Evolutionary conservation across 805 yeast genomes (phyloP).

Genomic region (Starmerella floricola): DNA sequence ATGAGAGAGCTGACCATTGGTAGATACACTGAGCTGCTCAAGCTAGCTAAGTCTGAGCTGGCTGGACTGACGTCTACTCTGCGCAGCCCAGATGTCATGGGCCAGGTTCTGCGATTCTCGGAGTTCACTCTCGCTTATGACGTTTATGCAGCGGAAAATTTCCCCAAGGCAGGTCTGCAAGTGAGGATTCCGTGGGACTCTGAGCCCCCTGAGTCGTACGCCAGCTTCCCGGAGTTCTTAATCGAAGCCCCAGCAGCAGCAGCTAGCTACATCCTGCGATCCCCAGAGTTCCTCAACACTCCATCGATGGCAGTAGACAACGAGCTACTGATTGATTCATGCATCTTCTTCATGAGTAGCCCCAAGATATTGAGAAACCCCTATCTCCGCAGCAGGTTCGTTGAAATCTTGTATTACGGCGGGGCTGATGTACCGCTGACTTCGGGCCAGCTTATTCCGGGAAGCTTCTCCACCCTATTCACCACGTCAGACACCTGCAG

Average conservation of each 20-base stretch:
- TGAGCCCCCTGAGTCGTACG: constrained; percentile 59
- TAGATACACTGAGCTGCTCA: not conserved
- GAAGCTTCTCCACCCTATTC: constrained; percentile 59
- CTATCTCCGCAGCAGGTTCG: constrained; percentile 73
- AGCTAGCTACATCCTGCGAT: constrained; percentile 39
- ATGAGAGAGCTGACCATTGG: not conserved
- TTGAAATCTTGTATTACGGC: constrained; percentile 71
- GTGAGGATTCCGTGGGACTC: constrained; percentile 25
- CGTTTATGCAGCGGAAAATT: constrained; percentile 31
- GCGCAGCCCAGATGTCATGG: constrained; percentile 43
- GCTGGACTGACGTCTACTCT: constrained; percentile 55
- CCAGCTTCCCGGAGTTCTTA: constrained; percentile 71
- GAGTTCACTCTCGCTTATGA: constrained; percentile 66
- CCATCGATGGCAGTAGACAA: constrained; percentile 8
- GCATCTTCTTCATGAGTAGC: constrained; percentile 65
- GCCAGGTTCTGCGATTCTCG: constrained; percentile 62
- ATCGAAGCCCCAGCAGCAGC: constrained; percentile 72
- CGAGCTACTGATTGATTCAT: constrained; percentile 50
- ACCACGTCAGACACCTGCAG: constrained; percentile 49
- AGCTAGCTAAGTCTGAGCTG: constrained; percentile 6
- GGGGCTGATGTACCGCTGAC: constrained; percentile 38
- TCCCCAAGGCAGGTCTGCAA: constrained; percentile 24
- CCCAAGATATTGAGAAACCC: constrained; percentile 65
- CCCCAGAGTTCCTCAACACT: constrained; percentile 10
- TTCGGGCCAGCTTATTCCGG: constrained; percentile 31